Evolutionary conservation across 2,329 filamentous ascomycete genomes (phyloP).

Genomic region (Orbilia brochopaga): DNA sequence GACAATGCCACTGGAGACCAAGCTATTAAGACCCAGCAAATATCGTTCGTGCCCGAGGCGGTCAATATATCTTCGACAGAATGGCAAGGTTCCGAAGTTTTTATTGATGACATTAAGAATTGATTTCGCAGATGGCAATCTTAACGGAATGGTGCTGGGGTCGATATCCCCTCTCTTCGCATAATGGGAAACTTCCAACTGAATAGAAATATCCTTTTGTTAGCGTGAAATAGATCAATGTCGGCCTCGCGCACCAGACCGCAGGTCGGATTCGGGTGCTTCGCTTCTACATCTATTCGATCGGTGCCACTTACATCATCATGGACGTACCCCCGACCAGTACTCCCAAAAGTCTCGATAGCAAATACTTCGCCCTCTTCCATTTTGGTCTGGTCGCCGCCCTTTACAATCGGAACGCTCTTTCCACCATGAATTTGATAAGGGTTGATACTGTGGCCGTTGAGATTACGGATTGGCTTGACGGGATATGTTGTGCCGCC

Average conservation of each 20-base stretch:
- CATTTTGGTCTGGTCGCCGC: slow-evolving; percentile 89
- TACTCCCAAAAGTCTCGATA: slow-evolving; percentile 94
- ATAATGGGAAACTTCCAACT: slow-evolving; percentile 86
- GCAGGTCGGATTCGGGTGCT: no score
- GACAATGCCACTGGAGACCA: slow-evolving; percentile 81
- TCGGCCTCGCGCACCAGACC: no score
- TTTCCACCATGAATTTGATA: slow-evolving; percentile 92
- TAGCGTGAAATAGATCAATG: background rate
- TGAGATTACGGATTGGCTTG: slow-evolving; percentile 85
- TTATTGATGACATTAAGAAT: slow-evolving; percentile 89
- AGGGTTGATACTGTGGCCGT: slow-evolving; percentile 85
- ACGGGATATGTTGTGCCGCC: slow-evolving; percentile 78
- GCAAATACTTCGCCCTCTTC: slow-evolving; percentile 95
- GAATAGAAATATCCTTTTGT: slow-evolving; percentile 8
- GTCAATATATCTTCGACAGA: slow-evolving; percentile 88
- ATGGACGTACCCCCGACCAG: slow-evolving; percentile 82
- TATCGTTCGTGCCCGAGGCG: slow-evolving; percentile 95
- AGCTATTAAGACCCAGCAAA: slow-evolving; percentile 83
- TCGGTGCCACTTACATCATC: slow-evolving; percentile 71
- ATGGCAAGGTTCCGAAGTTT: slow-evolving; percentile 92
- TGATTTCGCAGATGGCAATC: slow-evolving; percentile 80
- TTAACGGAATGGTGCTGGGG: slow-evolving; percentile 75
- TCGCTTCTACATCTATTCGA: no score
- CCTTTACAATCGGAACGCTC: slow-evolving; percentile 92
- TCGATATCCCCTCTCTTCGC: slow-evolving; percentile 69